A percentile compares a stretch with the other conserved stretches of the same genome.
Conservation (phyloP, 352 stramenopile genomes). For the Peronospora destructor region DNA sequence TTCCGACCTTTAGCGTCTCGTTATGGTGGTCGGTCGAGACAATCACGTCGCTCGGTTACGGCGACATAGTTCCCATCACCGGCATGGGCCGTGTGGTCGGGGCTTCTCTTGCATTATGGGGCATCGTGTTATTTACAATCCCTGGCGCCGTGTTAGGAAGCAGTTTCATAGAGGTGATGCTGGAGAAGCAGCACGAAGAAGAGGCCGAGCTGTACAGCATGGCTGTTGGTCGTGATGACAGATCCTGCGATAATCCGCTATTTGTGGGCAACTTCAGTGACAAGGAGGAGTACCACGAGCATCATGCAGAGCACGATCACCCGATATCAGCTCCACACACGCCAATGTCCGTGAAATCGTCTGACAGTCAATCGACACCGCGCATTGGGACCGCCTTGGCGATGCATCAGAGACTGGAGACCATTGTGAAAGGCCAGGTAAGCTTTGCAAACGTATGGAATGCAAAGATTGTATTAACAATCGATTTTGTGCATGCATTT, state of each 20-base stretch:
- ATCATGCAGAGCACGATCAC: slow-evolving; percentile 6
- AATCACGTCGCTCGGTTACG: slow-evolving; percentile 63
- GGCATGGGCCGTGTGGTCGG: slow-evolving; percentile 33
- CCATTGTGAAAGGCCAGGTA: slow-evolving; percentile 33
- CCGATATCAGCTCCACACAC: slow-evolving; percentile 3
- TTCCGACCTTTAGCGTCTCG: slow-evolving; percentile 42
- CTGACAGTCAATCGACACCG: slow-evolving; percentile 17
- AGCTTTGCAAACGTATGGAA: not conserved
- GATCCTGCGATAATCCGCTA: slow-evolving; percentile 13
- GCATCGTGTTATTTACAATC: slow-evolving; percentile 59
- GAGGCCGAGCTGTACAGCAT: slow-evolving; percentile 37
- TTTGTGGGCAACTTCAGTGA: slow-evolving; percentile 24
- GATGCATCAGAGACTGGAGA: slow-evolving; percentile 33
- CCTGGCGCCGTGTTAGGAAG: slow-evolving; percentile 50
- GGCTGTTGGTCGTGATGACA: slow-evolving; percentile 13
- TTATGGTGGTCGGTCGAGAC: slow-evolving; percentile 61
- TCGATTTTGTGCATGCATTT: slow-evolving; percentile 1
- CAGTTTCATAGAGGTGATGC: slow-evolving; percentile 64
- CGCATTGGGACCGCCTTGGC: slow-evolving; percentile 17
- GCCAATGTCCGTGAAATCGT: slow-evolving; percentile 12
- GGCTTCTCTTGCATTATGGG: slow-evolving; percentile 43
- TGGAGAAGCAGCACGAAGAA: slow-evolving; percentile 49
- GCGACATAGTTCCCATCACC: slow-evolving; percentile 50
- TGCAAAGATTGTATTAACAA: not conserved
- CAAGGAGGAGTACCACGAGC: slow-evolving; percentile 10